phyloP scores from a whole-genome alignment of 2,329 filamentous ascomycete species.

The Ascochyta viciae-villosae region DNA sequence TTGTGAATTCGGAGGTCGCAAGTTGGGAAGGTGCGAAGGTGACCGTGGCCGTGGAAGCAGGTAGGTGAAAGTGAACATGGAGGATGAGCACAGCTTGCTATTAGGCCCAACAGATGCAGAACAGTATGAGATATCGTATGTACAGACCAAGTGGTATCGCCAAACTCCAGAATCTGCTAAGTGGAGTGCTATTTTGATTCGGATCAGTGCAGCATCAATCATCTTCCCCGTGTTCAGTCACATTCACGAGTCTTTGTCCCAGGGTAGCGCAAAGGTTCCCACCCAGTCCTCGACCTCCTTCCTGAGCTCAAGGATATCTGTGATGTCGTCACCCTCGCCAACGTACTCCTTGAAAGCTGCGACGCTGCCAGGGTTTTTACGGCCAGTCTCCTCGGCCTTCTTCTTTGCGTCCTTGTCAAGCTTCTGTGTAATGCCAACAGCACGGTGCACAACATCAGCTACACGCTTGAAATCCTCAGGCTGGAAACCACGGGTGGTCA shows the following conservation, averaged over 20 bases:
- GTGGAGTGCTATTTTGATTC: conserved; percentile 18
- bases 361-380: conserved; percentile 50
- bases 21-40: neutral
- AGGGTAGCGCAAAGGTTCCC: conserved; percentile 51
- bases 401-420: conserved; percentile 50
- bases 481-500: conserved; percentile 95
- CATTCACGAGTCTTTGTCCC: conserved; percentile 39
- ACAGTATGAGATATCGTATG: conserved; percentile 21
- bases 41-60: neutral
- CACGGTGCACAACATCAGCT: conserved; percentile 52
- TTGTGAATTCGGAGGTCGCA: neutral
- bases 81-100: conserved; percentile 4
- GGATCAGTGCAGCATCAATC: conserved; percentile 3
- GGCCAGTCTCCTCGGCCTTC: conserved; percentile 44
- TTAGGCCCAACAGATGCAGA: conserved; percentile 11
- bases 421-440: conserved; percentile 51
- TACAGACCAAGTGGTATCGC: conserved; percentile 22
- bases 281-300: conserved; percentile 53
- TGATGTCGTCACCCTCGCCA: conserved; percentile 51
- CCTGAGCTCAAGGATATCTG: conserved; percentile 50
- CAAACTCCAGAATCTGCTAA: conserved; percentile 27
- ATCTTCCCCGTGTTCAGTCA: conserved; percentile 19
- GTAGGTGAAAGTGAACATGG: conserved; percentile 10
- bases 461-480: conserved; percentile 85
- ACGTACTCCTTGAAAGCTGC: conserved; percentile 52